Evolutionary conservation across 2,329 filamentous ascomycete genomes (phyloP), one percentile per base, ranked within the genome.

Genomic region (Grosmannia clavigera): DNA sequence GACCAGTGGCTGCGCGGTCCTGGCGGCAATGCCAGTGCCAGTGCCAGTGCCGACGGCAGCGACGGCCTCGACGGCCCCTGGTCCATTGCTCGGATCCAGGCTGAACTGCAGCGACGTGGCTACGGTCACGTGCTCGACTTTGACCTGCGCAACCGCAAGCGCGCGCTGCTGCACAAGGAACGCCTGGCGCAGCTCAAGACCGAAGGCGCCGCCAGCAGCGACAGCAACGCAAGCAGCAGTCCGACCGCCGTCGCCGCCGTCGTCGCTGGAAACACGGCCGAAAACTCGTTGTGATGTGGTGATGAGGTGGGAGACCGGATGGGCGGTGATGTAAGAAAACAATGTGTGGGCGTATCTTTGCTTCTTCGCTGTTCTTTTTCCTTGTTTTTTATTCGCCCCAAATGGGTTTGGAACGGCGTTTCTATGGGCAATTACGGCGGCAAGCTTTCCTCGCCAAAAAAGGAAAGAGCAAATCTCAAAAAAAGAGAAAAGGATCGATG

Each of bases 101-200:
- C 69, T 6, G 70, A 72, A 66, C 66, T 72, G 58, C 68, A 68
- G 63, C 63, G 63, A 16, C 65, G 70, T 54, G 70, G 70, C 16
- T 71, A 69, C 62, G 66, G 66, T 56, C 71, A 73, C 57, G 71
- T 73, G 59, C 62, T 72, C 38, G 71, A 72, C 60, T 71, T 70
- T 58, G 71, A 73, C 54, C 59, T 73, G 59, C 71, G 71, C 57
- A 72, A 72, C 60, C 70, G 71, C 57, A 71, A 71, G 64, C 65
- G 70, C 52, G 61, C 70, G 54, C 63, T 72, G 59, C 68, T 70
- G 63, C 61, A 65, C 59, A 64, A 65, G 60, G 65, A 65, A 40
- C 62, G 64, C 10, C n/a, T 59, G 33, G 64, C 59, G 2, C 61
- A 60, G 57, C 58, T 60, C 58, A 50, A 31, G 43, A 46, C 35